Evolutionary conservation across 2,329 filamentous ascomycete species (phyloP).

Genomic region (Aspergillus aculeatinus): DNA sequence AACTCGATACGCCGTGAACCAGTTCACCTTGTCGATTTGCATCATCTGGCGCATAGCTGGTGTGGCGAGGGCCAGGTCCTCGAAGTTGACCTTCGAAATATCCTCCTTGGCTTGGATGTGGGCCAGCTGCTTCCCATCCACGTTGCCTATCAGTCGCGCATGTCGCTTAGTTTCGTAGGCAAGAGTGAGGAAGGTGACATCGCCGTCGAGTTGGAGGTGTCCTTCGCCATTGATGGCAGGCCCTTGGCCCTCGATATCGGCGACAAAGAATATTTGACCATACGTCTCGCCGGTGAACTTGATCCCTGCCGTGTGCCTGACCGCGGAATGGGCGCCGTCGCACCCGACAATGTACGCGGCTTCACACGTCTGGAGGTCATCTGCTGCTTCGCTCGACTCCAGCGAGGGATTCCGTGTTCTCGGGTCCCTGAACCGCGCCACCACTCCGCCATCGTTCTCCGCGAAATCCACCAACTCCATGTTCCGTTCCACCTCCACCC

Average conservation of each 20-base stretch:
- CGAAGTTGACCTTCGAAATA: constrained; percentile 28
- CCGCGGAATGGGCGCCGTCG: constrained; percentile 53
- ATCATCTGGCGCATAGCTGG: constrained; percentile 23
- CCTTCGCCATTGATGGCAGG: constrained; percentile 33
- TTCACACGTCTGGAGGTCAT: constrained; percentile 29
- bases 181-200: constrained; percentile 39
- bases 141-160: constrained; percentile 29
- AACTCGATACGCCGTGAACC: constrained; percentile 49
- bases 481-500: constrained; percentile 29
- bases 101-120: constrained; percentile 8
- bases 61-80: constrained; percentile 28
- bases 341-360: constrained; percentile 51
- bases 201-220: constrained; percentile 33
- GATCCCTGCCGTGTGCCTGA: constrained; percentile 45
- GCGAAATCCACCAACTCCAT: constrained; percentile 27
- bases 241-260: constrained; percentile 40
- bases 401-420: background rate
- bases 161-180: constrained; percentile 24
- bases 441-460: constrained; percentile 24
- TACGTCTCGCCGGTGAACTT: constrained; percentile 47
- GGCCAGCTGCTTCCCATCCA: constrained; percentile 18
- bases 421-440: constrained; percentile 19
- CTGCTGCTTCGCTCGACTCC: constrained; percentile 1
- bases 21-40: constrained; percentile 31
- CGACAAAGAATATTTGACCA: constrained; percentile 47